Evolutionary conservation across 225 moss, liverwort and hornwort species (phyloP).

Genomic region (Marchantia polymorpha): DNA sequence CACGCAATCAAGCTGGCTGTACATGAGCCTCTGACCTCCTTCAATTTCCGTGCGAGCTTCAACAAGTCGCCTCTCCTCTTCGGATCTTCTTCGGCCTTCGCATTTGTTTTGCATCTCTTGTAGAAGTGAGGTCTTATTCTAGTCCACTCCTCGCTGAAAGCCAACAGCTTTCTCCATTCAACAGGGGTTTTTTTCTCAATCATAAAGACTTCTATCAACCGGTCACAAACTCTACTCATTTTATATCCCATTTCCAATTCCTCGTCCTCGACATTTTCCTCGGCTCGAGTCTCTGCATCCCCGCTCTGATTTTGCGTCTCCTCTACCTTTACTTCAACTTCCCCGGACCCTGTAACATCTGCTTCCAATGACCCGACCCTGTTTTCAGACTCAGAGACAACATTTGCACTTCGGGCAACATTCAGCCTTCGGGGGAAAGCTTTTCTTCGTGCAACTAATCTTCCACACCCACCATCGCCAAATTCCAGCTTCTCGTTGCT

Average conservation of each 20-base stretch:
- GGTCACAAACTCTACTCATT: slow-evolving; percentile 93
- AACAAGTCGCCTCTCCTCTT: slow-evolving; percentile 70
- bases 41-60: slow-evolving; percentile 78
- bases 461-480: neutral
- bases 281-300: neutral
- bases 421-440: too few species aligned
- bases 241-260: slow-evolving; percentile 67
- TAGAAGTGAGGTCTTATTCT: slow-evolving; percentile 78
- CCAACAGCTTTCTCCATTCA: slow-evolving; percentile 88
- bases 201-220: slow-evolving; percentile 83
- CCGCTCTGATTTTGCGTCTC: neutral
- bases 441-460: neutral
- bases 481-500: neutral
- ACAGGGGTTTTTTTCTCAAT: slow-evolving; percentile 71
- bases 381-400: neutral
- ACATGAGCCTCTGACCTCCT: slow-evolving; percentile 50
- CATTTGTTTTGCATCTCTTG: slow-evolving; percentile 60
- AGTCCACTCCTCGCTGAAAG: slow-evolving; percentile 85
- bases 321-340: neutral
- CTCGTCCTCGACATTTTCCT: slow-evolving; percentile 36
- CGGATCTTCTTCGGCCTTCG: slow-evolving; percentile 58
- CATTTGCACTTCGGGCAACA: neutral
- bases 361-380: neutral
- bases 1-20: neutral
- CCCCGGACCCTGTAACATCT: neutral